Base-by-base conservation (phyloP, 106 monocot genomes). In the Hemerocallis citrina region DNA sequence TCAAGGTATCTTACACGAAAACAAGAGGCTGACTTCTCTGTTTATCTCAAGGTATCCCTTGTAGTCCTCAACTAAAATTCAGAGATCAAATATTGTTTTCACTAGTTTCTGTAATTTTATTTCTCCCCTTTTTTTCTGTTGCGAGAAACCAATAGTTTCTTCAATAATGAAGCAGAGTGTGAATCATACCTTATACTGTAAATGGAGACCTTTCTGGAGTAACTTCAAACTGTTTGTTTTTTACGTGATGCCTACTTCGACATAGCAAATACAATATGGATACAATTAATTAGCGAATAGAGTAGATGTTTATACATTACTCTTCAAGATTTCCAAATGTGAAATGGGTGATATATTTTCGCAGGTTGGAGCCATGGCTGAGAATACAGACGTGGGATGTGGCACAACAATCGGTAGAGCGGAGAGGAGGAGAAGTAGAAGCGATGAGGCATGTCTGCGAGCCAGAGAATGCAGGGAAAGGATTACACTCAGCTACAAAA, bases 401-500 rank as follows among this genome's bases (percentile, higher is more conserved):
- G n/a, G 3, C 31, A 43, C 55, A 49, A 15, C 19, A 6, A 29
- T 7, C 28, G 14, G 4, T 6, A 23, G 35, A 34, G 32, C 45
- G 32, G 63, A 42, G 38, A 77, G 63, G 54, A 77, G 63, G 54
- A 77, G 68, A 37, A 66, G 59, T 8, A 48, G 55, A 25, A 44
- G 25, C 5, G 79, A 84, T 1, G 62, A 45, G 38, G 65, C 66
- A 21, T 61, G 73, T 23, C 34, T 84, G 47, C 69, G 45, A 49
- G 84, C 84, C 12, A 76, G 72, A 45, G 84, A 75, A 28, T 75
- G 84, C 55, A 66, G 69, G 59, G 79, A 84, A 44, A 79, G 84
- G 61, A 84, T 84, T 65, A 73, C 60, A 15, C 68, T 73, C 25
- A 79, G 79, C 60, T 84, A 84, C 40, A 84, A 65, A 64, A 21